Conservation (phyloP, 2,329 filamentous ascomycete species). For the Fusarium humuli region DNA sequence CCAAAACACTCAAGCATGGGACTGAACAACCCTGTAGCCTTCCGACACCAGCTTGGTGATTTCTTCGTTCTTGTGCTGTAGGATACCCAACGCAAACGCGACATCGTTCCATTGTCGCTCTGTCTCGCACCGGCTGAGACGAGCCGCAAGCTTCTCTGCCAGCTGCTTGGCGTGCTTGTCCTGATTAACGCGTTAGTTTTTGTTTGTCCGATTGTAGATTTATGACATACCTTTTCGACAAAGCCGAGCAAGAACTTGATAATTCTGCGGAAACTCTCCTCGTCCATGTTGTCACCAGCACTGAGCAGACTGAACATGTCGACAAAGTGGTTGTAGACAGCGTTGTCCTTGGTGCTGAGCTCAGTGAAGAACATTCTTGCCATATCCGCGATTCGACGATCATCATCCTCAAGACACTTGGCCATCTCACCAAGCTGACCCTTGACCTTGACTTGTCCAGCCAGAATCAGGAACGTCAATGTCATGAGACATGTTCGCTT, state of each 20-base stretch:
- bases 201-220: background rate
- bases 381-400: conserved; percentile 92
- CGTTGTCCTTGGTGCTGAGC: conserved; percentile 97
- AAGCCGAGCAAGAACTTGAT: conserved; percentile 95
- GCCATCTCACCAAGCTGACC: conserved; percentile 99
- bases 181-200: conserved; percentile 58
- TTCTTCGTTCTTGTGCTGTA: conserved; percentile 94
- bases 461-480: conserved; percentile 94
- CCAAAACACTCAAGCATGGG: conserved; percentile 60
- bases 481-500: conserved; percentile 99
- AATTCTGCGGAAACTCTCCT: conserved; percentile 87
- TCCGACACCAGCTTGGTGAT: conserved; percentile 81
- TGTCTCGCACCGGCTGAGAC: conserved; percentile 85
- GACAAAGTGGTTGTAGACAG: conserved; percentile 99
- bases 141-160: conserved; percentile 89
- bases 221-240: conserved; percentile 85
- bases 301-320: conserved; percentile 97
- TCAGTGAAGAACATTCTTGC: conserved; percentile 99
- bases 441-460: conserved; percentile 99
- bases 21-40: conserved; percentile 79
- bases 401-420: conserved; percentile 96
- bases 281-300: conserved; percentile 81
- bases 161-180: conserved; percentile 98
- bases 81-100: conserved; percentile 86
- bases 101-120: conserved; percentile 99